A percentile compares a stretch with the other conserved stretches of the same genome.
phyloP scores from a whole-genome alignment of 805 yeast species.

The Groenewaldozyma tartarivorans region DNA sequence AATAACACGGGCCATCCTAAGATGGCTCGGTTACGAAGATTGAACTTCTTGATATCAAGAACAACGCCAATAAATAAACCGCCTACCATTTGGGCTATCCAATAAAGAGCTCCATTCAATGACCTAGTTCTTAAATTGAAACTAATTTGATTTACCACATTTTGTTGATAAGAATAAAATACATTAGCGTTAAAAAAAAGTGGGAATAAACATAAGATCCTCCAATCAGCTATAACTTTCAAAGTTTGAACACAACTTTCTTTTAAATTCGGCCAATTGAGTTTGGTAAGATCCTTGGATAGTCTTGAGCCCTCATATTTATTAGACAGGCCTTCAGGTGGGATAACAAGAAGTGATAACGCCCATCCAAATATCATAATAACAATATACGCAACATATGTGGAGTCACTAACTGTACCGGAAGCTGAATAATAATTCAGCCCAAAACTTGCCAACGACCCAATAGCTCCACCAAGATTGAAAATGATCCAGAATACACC shows the following conservation, averaged over 20 bases:
- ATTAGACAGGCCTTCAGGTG: conserved; percentile 38
- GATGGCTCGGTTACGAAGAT: conserved; percentile 37
- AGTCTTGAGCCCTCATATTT: conserved; percentile 24
- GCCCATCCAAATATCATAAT: conserved; percentile 39
- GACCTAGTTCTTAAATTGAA: conserved; percentile 53
- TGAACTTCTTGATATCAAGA: conserved; percentile 35
- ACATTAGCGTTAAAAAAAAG: conserved; percentile 56
- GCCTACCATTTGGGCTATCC: conserved; percentile 53
- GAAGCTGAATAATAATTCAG: conserved; percentile 31
- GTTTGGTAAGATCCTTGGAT: conserved; percentile 28
- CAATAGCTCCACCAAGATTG: conserved; percentile 53
- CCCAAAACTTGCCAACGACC: conserved; percentile 47
- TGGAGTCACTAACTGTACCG: conserved; percentile 36
- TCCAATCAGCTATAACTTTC: conserved; percentile 31
- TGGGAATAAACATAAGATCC: conserved; percentile 43
- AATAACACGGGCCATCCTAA: conserved; percentile 34
- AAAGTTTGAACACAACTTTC: conserved; percentile 29
- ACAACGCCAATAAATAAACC: conserved; percentile 40
- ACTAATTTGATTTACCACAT: conserved; percentile 44
- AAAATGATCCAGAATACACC: conserved; percentile 52
- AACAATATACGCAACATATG: conserved; percentile 44
- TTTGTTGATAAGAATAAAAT: conserved; percentile 59
- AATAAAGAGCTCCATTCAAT: conserved; percentile 50
- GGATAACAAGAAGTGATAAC: conserved; percentile 38
- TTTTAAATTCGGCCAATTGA: conserved; percentile 40